Base-by-base conservation (phyloP, 2,329 filamentous ascomycete genomes). In the Aureobasidium sp. region DNA sequence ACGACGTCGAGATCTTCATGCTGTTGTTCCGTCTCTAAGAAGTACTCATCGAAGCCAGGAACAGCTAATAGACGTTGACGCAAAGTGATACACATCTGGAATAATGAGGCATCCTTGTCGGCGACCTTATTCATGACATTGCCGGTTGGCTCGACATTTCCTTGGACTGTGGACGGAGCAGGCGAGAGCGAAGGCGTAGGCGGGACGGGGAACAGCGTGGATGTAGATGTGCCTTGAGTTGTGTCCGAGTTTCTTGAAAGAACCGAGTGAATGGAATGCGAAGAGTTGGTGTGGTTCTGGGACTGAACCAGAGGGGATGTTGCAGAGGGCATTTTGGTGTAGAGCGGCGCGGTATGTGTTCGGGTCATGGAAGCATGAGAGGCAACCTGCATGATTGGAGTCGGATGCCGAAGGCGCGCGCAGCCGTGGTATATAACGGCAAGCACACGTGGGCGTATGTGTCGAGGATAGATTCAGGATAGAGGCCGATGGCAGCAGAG, bases 101-200 rank as follows among this genome's bases (percentile, higher is more conserved):
- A 99, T 29, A 99, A 84, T 11, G 92, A 97, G 63, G 88, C 84
- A 61, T 90, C 90, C 66, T 94, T 92, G 73, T 96, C 92, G 73
- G 92, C 94, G 73, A 90, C 89, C 75, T 93, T 90, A 77, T 99
- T 99, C 81, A 99, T 96, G 74, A 99, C 96, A 75, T 96, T 97
- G 74, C 89, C 84, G 63, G 89, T 91, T 64, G 91, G 89, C 69
- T 90, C 78, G 64, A 92, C 83, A 63, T 84, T 84, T 49, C 85
- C 85, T 63, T 80, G 83, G 50, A 80, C 77, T 74, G 36, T 34
- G 21, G 59, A 54, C 75, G 75, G 54, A 60, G 64, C 47, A 47
- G 67, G 67, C 16, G 57, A 49, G 6, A 59, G 44, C 16, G 57
- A 50, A 5, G 57, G 57, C 25, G 57, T 59, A 13, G 69, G 65